Evolutionary conservation across 1,284 basidiomycete genomes (phyloP), one percentile per base, ranked within the genome.

Genomic region (Somion occarium): DNA sequence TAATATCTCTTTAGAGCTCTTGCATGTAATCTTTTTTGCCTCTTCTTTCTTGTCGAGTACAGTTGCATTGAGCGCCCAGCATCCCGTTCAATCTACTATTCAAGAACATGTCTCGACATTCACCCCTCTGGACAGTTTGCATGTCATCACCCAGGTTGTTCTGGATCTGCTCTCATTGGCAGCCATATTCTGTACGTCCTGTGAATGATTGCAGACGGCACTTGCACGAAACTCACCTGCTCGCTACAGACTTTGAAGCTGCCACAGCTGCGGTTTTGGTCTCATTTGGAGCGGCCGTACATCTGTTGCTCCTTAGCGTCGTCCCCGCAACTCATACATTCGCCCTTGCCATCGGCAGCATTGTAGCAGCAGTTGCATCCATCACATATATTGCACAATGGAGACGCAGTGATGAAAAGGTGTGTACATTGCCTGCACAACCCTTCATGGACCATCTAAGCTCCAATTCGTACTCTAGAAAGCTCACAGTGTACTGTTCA

Each of bases 241-340:
- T n/a, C n/a, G n/a, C 5, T 34, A n/a, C 41, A 65, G 63, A 54
- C 37, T 48, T 56, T 43, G 58, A 57, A 26, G 55, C 59, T 18
- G 45, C 51, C 9, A 52, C 60, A 3, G 54, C 59, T 27, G 54
- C 55, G 18, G 49, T 61, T 7, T 46, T 64, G 20, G 45, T 55
- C 20, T 53, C 59, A 12, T 27, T 53, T 24, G 51, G 56, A 38
- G 37, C 58, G 5, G 55, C 56, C 4, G 34, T 60, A 2, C 53
- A 54, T 27, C 38, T 64, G 41, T 24, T 61, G 5, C 42, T 50
- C 27, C 42, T 49, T 13, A 38, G 58, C n/a, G 12, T 56, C 13
- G 38, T 23, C 13, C 18, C 51, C n/a, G 38, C 41, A 7, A 22
- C 38, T 12, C 45, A 46, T 30, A 53, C 56, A n/a, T 22, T 50